Evolutionary conservation across 2,329 filamentous ascomycete genomes (phyloP), one percentile per base, ranked within the genome.

Genomic region (Trichoderma sp.): DNA sequence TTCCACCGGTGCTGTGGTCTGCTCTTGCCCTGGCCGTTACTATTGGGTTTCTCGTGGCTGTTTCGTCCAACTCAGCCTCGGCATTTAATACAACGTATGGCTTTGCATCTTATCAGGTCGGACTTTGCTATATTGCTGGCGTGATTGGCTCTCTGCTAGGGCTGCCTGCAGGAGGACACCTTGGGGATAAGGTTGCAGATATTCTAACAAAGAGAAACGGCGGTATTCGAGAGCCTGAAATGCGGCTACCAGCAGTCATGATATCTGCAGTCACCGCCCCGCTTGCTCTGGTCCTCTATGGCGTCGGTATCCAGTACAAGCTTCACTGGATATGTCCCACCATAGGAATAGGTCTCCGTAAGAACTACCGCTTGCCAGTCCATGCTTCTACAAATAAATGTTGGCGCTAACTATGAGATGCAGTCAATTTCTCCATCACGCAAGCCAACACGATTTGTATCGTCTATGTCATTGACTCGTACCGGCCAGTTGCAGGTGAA

Each of bases 151-250:
- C 85, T 1, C 72, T 85, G 3, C 43, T 85, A 5, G 87, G 85
- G 12, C 83, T 87, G n/a, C 81, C 84, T 3, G 82, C 84, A 3
- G 86, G 87, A 8, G 87, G 87, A 0, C 78, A 81, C 34, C 74
- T 86, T 1, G 83, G 82, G 3, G 84, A 89, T 74, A 81, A 80
- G 76, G 78, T 84, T 9, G 85, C 85, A 20, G 84, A 86, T 63
- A 81, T 79, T 69, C 80, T 86, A 26, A 89, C 88, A 0, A 80
- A 78, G 67, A 81, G 82, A 32, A 90, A 89, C 74, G 82, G 83
- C 4, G 88, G 88, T 6, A 82, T 90, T 23, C 81, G 87, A n/a
- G 84, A 88, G 64, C 86, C 88, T 0, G 87, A 89, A 75, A 89
- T 90, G 87, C 82, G 88, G n/a, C 78, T 90, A 6, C 87, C 87